phyloP scores from a whole-genome alignment of 2,329 filamentous ascomycete genomes.

The Fulvia fulva region DNA sequence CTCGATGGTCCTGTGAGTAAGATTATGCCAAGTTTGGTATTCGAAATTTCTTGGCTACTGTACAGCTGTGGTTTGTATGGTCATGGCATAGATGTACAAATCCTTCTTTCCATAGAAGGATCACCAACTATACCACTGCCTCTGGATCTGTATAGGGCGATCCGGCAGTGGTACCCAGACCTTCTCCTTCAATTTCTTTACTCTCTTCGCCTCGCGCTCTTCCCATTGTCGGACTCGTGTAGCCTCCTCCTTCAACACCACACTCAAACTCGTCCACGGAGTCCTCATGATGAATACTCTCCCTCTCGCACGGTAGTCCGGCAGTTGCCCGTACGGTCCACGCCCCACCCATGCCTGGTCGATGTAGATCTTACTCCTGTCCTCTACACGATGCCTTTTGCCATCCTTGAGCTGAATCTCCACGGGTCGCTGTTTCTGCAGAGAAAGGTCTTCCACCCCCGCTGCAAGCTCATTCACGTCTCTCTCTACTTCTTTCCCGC shows the following conservation, averaged over 20 bases:
- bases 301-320: conserved; percentile 74
- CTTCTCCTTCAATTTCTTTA: conserved; percentile 64
- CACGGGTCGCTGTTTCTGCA: conserved; percentile 31
- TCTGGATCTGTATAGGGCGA: conserved; percentile 75
- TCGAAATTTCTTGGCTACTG: no score
- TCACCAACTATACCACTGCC: conserved; percentile 88
- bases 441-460: conserved; percentile 6
- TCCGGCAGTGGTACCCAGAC: conserved; percentile 88
- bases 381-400: conserved; percentile 63
- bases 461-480: conserved; percentile 19
- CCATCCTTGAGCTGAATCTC: conserved; percentile 73
- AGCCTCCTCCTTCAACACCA: conserved; percentile 90
- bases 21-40: no score
- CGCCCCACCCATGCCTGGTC: conserved; percentile 90
- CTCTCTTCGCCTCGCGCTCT: conserved; percentile 72
- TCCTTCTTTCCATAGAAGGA: neutral
- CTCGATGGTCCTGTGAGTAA: no score
- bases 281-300: conserved; percentile 63
- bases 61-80: neutral
- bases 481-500: conserved; percentile 25
- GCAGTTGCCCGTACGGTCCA: conserved; percentile 57
- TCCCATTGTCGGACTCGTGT: conserved; percentile 77
- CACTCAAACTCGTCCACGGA: conserved; percentile 69
- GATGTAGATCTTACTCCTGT: conserved; percentile 82
- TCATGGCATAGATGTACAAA: neutral